Base-by-base conservation (phyloP, 371 early-diverging fungal species). In the Massospora cicadina region DNA sequence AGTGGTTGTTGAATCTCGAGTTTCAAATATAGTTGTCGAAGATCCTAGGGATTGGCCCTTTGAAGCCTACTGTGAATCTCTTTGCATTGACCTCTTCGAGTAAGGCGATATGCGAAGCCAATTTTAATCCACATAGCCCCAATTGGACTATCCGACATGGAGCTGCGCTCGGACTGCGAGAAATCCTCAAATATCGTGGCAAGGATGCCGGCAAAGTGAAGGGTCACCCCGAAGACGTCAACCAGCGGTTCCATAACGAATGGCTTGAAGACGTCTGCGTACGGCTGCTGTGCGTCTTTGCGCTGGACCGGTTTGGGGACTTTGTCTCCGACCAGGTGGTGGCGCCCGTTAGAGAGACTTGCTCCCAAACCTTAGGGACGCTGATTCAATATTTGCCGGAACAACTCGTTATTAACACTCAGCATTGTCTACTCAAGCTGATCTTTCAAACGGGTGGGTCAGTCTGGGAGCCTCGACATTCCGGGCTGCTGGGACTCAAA, bases 121-220 rank as follows among this genome's bases (percentile, higher is more conserved):
- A 30, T 60, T 63, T 56, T 10, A 10, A 43, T 10, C 43, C 43
- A n/a, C 33, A 21, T 59, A 69, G 72, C 64, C 85, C 92, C 0
- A 65, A 74, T n/a, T 98, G 98, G 98, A 92, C 93, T 68, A 80
- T 90, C 24, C 81, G 98, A 3, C 98, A 98, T 68, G 98, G 98
- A 31, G 96, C 98, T 0, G 94, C 89, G 2, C 84, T 96, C 68
- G 98, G 95, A 0, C 71, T 98, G 33, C 85, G 94, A 17, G 90
- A 88, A 64, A 79, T 96, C 27, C 68, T 96, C 32, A 92, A 91
- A 70, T 76, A 74, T 21, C 93, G 93, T 62, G 96, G 95, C 7
- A 67, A 70, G n/a, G 90, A 89, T 5, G 88, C 89, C 0, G 96
- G 92, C 0, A 65, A 62, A 58, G 54, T 54, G 17, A 72, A 73